Conservation (phyloP, 108 stramenopile genomes). For the Fragilaria radians region DNA sequence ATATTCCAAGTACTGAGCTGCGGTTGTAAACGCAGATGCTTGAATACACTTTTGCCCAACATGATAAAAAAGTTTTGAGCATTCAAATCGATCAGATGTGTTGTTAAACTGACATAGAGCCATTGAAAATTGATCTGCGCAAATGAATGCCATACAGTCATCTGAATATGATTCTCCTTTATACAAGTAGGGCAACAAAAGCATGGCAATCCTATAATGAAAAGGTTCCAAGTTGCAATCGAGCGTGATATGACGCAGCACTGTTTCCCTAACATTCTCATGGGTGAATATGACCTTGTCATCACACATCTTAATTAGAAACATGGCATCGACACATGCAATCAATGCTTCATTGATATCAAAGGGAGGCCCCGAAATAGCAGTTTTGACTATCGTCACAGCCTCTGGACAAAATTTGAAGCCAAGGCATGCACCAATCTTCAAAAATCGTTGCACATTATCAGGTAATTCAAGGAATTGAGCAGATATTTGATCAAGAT, state of each 20-base stretch:
- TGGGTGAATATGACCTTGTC: neutral
- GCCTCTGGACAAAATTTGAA: neutral
- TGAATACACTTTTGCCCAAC: neutral
- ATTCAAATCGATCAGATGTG: neutral
- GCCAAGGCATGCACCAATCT: neutral
- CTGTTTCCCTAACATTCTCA: neutral
- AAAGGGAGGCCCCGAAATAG: neutral
- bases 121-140: neutral
- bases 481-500: neutral
- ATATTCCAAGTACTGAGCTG: neutral
- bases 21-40: neutral
- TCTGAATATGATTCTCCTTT: neutral
- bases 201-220: neutral
- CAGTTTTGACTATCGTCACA: neutral
- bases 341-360: neutral
- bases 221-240: neutral
- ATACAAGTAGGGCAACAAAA: neutral
- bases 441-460: neutral
- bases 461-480: neutral
- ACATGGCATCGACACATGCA: neutral
- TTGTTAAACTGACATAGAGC: neutral
- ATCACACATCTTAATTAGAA: neutral
- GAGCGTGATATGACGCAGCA: neutral
- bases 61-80: neutral
- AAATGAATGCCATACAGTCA: neutral